phyloP scores from a whole-genome alignment of 1,284 basidiomycete species.

The Cerrena zonata region DNA sequence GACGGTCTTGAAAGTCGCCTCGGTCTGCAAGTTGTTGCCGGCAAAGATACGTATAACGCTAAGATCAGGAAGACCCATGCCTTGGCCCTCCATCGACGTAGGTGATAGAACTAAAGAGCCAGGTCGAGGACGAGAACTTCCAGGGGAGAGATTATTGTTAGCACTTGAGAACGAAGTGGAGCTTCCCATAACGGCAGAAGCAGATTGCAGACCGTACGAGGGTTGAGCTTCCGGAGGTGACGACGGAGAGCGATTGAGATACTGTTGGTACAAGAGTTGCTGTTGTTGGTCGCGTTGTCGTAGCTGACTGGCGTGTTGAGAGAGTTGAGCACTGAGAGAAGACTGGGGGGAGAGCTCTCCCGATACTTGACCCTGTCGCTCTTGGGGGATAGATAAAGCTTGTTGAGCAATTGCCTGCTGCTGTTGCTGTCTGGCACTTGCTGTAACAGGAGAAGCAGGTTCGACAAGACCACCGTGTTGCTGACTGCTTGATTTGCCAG shows the following conservation, averaged over 20 bases:
- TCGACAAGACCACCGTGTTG: conserved; percentile 13
- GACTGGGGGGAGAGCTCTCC: conserved; percentile 20
- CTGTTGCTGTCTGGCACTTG: conserved; percentile 51
- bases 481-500: conserved; percentile 42
- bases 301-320: conserved; percentile 55
- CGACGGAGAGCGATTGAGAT: conserved; percentile 75
- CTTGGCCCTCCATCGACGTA: conserved; percentile 51
- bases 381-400: conserved; percentile 17
- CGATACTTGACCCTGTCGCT: conserved; percentile 25
- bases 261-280: conserved; percentile 83
- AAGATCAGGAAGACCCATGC: conserved; percentile 72
- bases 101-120: conserved; percentile 69
- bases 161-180: conserved; percentile 35
- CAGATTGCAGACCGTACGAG: conserved; percentile 63
- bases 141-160: conserved; percentile 39
- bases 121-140: conserved; percentile 49
- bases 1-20: conserved; percentile 97
- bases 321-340: conserved; percentile 20
- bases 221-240: conserved; percentile 68
- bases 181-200: conserved; percentile 48
- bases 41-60: conserved; percentile 94
- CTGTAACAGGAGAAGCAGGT: conserved; percentile 38
- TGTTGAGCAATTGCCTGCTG: conserved; percentile 30
- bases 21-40: conserved; percentile 79
- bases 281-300: conserved; percentile 85